Conservation (phyloP, 129 eudicot genomes). For the Centella asiatica region DNA sequence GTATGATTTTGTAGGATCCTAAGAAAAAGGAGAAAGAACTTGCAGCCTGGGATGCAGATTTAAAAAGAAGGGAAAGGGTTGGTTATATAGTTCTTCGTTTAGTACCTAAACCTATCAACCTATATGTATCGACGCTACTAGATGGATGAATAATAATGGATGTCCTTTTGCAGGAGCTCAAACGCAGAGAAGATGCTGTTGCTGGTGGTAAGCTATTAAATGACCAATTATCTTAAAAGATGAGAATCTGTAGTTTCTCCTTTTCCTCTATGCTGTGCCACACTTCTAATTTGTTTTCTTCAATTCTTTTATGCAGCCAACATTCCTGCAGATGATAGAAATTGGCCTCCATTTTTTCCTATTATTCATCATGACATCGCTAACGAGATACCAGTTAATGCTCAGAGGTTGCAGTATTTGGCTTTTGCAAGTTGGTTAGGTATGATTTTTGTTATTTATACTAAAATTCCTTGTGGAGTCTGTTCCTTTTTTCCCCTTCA, state of each 20-base stretch:
- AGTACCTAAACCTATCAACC: not conserved
- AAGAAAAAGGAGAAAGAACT: constrained; percentile 72
- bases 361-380: constrained; percentile 98
- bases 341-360: constrained; percentile 96
- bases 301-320: constrained; percentile 41
- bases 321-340: constrained; percentile 69
- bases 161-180: constrained; percentile 64
- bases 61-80: constrained; percentile 84
- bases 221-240: not conserved
- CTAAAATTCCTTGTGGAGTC: no score
- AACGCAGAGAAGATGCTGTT: constrained; percentile 91
- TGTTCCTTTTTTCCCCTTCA: not conserved
- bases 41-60: constrained; percentile 79
- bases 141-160: not conserved
- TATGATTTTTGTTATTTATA: constrained; percentile 18
- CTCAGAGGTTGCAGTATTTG: constrained; percentile 94
- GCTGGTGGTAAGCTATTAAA: constrained; percentile 50
- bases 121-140: not conserved
- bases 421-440: constrained; percentile 99
- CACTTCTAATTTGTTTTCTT: constrained; percentile 13
- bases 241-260: not conserved
- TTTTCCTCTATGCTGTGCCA: not conserved
- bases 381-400: constrained; percentile 95
- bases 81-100: constrained; percentile 14
- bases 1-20: constrained; percentile 42